Conservation (phyloP, 2,329 filamentous ascomycete genomes). For the Penicillium sp. region DNA sequence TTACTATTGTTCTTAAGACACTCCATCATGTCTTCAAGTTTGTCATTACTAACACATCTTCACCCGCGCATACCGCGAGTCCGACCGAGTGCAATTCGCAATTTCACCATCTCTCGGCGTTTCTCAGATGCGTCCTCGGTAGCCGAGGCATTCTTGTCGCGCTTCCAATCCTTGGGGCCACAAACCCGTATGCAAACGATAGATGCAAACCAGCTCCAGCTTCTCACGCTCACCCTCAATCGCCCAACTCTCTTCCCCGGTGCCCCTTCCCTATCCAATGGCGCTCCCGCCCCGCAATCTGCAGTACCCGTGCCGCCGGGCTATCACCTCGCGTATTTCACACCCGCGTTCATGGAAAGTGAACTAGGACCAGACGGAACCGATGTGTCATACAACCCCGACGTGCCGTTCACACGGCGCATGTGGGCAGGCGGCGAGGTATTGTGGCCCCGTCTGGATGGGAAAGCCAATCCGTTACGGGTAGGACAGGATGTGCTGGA, state of each 20-base stretch:
- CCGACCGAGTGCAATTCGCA: slow-evolving; percentile 3
- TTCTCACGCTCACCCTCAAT: slow-evolving; percentile 58
- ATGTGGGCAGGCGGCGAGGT: slow-evolving; percentile 68
- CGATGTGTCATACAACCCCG: slow-evolving; percentile 59
- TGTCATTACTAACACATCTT: not conserved
- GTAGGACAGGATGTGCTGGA: slow-evolving; percentile 59
- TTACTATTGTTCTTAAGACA: not conserved
- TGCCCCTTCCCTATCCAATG: slow-evolving; percentile 40
- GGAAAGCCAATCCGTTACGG: slow-evolving; percentile 42
- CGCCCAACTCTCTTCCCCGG: slow-evolving; percentile 46
- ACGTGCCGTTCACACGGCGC: slow-evolving; percentile 58
- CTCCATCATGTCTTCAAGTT: not conserved
- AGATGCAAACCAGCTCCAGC: slow-evolving; percentile 63
- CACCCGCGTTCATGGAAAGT: slow-evolving; percentile 53
- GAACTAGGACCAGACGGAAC: slow-evolving; percentile 61
- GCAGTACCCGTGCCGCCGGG: slow-evolving; percentile 57
- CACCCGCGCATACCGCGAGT: not conserved
- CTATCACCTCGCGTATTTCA: slow-evolving; percentile 65
- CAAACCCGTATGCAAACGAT: slow-evolving; percentile 52
- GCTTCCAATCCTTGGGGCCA: slow-evolving; percentile 43
- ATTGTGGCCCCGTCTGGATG: slow-evolving; percentile 46
- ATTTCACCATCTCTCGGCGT: slow-evolving; percentile 6
- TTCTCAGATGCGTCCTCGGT: slow-evolving; percentile 29
- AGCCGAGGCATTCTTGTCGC: slow-evolving; percentile 43
- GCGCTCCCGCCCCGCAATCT: slow-evolving; percentile 32